Percentiles rank a stretch among this genome's conserved stretches.
Conservation (phyloP, 78 protist species). For the Neovahlkampfia damariscottae region DNA sequence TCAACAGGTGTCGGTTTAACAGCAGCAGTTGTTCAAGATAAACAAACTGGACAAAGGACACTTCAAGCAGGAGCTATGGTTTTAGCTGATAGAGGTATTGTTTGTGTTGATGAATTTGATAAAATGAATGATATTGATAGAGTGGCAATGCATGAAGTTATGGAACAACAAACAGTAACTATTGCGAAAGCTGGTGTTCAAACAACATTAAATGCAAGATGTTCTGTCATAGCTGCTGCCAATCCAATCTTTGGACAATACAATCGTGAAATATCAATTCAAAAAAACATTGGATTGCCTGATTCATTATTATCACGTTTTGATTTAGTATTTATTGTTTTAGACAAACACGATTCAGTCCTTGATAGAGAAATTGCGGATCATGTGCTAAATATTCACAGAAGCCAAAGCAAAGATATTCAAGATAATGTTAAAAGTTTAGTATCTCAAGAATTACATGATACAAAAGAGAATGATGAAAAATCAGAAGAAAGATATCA, state of each 20-base stretch:
- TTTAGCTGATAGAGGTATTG: slow-evolving; percentile 96
- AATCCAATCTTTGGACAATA: slow-evolving; percentile 96
- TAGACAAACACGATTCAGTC: slow-evolving; percentile 49
- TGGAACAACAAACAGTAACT: slow-evolving; percentile 99
- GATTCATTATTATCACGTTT: slow-evolving; percentile 99
- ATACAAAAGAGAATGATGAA: not conserved
- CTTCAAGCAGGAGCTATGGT: slow-evolving; percentile 99
- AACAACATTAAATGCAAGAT: slow-evolving; percentile 94
- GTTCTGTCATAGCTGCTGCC: slow-evolving; percentile 98
- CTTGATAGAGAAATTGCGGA: slow-evolving; percentile 49
- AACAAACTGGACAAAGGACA: slow-evolving; percentile 89
- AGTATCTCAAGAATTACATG: not conserved
- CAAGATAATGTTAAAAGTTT: not conserved
- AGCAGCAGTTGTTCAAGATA: slow-evolving; percentile 93
- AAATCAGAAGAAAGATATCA: not conserved
- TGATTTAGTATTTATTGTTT: slow-evolving; percentile 95
- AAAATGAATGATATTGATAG: slow-evolving; percentile 89
- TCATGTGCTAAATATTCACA: slow-evolving; percentile 84
- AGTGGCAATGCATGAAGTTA: slow-evolving; percentile 60
- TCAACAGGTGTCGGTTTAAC: slow-evolving; percentile 98
- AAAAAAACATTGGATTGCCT: slow-evolving; percentile 88
- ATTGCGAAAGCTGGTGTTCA: slow-evolving; percentile 99
- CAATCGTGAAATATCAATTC: slow-evolving; percentile 32
- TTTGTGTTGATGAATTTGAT: slow-evolving; percentile 98
- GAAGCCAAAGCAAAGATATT: slow-evolving; percentile 9